Conservation (phyloP, 1,284 basidiomycete genomes). For the Ustilago cynodontis region DNA sequence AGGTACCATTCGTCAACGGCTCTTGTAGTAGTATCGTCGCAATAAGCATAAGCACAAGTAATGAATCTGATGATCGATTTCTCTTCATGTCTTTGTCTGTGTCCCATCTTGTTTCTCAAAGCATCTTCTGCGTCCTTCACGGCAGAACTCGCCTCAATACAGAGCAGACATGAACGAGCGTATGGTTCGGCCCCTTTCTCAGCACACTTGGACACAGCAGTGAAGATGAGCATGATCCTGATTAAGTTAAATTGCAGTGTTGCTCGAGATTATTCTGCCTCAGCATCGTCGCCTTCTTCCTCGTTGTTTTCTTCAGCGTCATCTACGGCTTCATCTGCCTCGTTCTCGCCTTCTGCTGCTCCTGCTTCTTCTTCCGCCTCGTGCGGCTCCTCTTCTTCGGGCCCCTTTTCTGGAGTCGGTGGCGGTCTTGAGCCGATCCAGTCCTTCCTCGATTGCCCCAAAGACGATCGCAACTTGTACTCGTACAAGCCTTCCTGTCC, state of each 20-base stretch:
- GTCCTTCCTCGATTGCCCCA: constrained; percentile 33
- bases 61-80: constrained; percentile 30
- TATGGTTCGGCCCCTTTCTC: neutral
- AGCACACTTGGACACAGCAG: neutral
- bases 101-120: neutral
- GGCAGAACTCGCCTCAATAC: neutral
- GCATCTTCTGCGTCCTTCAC: neutral
- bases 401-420: constrained; percentile 22
- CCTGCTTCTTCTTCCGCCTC: constrained; percentile 6
- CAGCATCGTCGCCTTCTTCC: constrained; percentile 1
- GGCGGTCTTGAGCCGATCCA: constrained; percentile 35
- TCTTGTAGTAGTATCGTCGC: constrained; percentile 48
- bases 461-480: constrained; percentile 32
- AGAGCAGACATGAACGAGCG: neutral
- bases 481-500: constrained; percentile 50
- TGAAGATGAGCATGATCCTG: neutral
- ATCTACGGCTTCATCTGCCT: constrained; percentile 1
- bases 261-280: constrained; percentile 2
- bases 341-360: constrained; percentile 8
- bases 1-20: constrained; percentile 39
- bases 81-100: neutral
- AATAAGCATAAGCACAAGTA: constrained; percentile 29
- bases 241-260: too few species aligned
- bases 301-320: constrained; percentile 2
- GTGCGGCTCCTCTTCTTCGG: neutral